Conservation (phyloP, 2,329 filamentous ascomycete species). For the Coniosporium tulheliwenetii region DNA sequence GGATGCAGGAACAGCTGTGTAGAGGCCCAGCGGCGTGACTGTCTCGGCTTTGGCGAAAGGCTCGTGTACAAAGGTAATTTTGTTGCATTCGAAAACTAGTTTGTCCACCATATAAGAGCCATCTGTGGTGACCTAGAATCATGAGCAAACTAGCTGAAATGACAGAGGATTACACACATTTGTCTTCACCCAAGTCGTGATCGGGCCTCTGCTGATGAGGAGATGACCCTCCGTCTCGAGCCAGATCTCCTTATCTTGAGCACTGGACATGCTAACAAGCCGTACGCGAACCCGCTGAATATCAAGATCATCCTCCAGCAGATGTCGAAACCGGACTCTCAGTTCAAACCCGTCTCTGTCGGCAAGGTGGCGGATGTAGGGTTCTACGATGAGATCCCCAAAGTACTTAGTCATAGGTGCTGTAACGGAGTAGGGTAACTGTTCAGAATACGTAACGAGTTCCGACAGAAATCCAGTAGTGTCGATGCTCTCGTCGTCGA, state of each 20-base stretch:
- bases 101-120: conserved; percentile 64
- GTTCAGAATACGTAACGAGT: conserved; percentile 31
- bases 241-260: conserved; percentile 51
- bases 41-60: conserved; percentile 35
- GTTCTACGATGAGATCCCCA: conserved; percentile 49
- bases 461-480: conserved; percentile 21
- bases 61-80: conserved; percentile 51
- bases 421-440: conserved; percentile 44
- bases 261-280: conserved; percentile 39
- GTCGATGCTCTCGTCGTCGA: conserved; percentile 22
- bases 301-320: conserved; percentile 55
- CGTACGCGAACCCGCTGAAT: conserved; percentile 50
- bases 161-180: conserved; percentile 18
- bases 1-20: conserved; percentile 16
- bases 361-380: conserved; percentile 52
- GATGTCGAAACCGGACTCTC: conserved; percentile 50
- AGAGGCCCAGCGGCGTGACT: conserved; percentile 32
- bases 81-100: conserved; percentile 47
- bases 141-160: conserved; percentile 20
- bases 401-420: conserved; percentile 64
- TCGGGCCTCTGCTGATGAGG: conserved; percentile 40
- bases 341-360: conserved; percentile 63
- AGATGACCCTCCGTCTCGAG: conserved; percentile 34
- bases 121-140: conserved; percentile 42
- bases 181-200: conserved; percentile 34